A percentile compares a stretch with the other conserved stretches of the same genome.
phyloP scores from a whole-genome alignment of 345 rosid species.

The Raphanus raphanistrum region DNA sequence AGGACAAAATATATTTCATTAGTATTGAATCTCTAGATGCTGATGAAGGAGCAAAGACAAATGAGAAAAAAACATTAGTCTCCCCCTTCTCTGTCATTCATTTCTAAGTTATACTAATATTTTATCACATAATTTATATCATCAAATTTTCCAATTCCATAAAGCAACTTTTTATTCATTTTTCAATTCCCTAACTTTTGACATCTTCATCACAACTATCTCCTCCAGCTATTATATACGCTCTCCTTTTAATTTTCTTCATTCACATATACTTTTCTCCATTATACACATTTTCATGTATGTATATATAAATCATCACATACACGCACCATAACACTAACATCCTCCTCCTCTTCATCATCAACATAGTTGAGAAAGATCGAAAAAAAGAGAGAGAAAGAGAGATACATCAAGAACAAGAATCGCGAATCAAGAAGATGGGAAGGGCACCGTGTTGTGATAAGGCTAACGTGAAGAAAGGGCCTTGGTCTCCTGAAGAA shows the following conservation, averaged over 20 bases:
- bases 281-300: slow-evolving; percentile 16
- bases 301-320: slow-evolving; percentile 36
- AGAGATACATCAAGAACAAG: slow-evolving; percentile 9
- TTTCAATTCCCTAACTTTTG: slow-evolving; percentile 42
- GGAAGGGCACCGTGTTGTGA: slow-evolving; percentile 96
- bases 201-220: slow-evolving; percentile 49
- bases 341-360: slow-evolving; percentile 25
- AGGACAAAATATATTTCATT: not conserved
- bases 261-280: slow-evolving; percentile 38
- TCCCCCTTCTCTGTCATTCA: slow-evolving; percentile 42
- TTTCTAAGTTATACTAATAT: slow-evolving; percentile 39
- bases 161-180: slow-evolving; percentile 37
- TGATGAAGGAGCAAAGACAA: slow-evolving; percentile 32
- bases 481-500: slow-evolving; percentile 94
- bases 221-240: slow-evolving; percentile 65
- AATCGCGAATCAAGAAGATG: slow-evolving; percentile 43
- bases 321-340: slow-evolving; percentile 35
- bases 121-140: slow-evolving; percentile 17
- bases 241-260: slow-evolving; percentile 9
- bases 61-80: slow-evolving; percentile 50
- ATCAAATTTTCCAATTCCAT: slow-evolving; percentile 31
- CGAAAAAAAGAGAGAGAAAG: not conserved
- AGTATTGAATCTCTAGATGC: slow-evolving; percentile 8
- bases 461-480: slow-evolving; percentile 84
- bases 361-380: slow-evolving; percentile 17